Base-by-base conservation (phyloP, 495 filamentous ascomycete genomes). In the Neurospora sp. region DNA sequence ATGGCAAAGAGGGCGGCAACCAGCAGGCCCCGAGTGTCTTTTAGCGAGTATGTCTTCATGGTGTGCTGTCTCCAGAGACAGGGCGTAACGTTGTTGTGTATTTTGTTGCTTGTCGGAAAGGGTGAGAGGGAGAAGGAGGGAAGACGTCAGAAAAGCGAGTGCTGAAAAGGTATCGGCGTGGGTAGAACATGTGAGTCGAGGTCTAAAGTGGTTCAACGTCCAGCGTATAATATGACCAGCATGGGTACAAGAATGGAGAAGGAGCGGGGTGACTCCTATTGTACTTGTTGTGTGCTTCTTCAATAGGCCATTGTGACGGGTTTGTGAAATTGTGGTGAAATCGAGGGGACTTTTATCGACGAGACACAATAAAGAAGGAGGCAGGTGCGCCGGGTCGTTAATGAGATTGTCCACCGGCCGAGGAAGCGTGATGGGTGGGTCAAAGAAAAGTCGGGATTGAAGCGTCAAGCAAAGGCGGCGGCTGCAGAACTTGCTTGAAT, bases 1-100 rank as follows among this genome's bases (percentile, higher is more conserved):
- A 86, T 77, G 27, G 85, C 77, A 69, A 83, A 74, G 14, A 83
- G 70, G n/a, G 75, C 47, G 41, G 76, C 68, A 45, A 77, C 77
- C 69, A 78, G 71, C 3, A 78, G 71, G 65, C 71, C 45, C 70
- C 70, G 8, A 68, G 44, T 47, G 71, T 37, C 41, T 47, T 53
- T 65, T 18, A 65, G 53, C 8, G 53, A 35, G 14, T 18, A 65
- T 65, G 14, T 65, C 53, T 65, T 35, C 53, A 65, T 65, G 53
- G 3, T 35, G 53, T 65, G 31, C 12, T 18, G 53, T 65, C 53
- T 65, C 27, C 53, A 37, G 53, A 65, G 22, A 37, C 12, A 27
- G 14, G 53, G 53, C 27, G 27, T 18, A 8, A 35, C 3, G 53
- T 65, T 65, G 53, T 35, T 65, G 53, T 35, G 12, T 18, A 65